Percentiles rank a stretch among this genome's conserved stretches.
phyloP scores from a whole-genome alignment of 2,329 filamentous ascomycete genomes.

The Tolypocladium paradoxum region DNA sequence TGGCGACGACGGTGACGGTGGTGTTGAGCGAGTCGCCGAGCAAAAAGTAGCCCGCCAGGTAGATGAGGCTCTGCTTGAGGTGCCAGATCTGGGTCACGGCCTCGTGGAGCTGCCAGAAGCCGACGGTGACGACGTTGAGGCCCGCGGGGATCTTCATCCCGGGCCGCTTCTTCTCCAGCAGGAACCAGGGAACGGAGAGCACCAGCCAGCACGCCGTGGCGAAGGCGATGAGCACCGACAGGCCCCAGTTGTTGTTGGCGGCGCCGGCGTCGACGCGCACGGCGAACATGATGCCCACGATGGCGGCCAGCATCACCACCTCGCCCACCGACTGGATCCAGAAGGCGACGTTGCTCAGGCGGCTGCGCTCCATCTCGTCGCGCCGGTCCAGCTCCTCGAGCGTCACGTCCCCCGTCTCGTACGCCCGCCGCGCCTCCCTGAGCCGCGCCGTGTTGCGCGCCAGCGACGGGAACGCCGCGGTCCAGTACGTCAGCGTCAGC shows the following conservation, averaged over 20 bases:
- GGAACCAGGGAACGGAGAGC: constrained; percentile 56
- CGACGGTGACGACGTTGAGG: constrained; percentile 42
- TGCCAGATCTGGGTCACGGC: constrained; percentile 51
- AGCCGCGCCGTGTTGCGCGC: constrained; percentile 24
- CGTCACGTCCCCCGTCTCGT: constrained; percentile 34
- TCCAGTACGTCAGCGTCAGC: constrained; percentile 59
- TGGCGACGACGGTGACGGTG: constrained; percentile 56
- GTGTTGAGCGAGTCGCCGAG: constrained; percentile 62
- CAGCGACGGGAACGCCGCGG: constrained; percentile 39
- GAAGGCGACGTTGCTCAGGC: constrained; percentile 53
- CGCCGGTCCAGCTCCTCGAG: constrained; percentile 48
- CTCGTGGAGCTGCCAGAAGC: constrained; percentile 50
- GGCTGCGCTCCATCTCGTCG: constrained; percentile 53
- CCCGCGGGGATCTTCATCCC: constrained; percentile 33
- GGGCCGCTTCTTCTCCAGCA: constrained; percentile 52
- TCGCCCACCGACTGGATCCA: constrained; percentile 53
- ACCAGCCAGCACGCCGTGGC: constrained; percentile 53
- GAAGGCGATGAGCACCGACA: constrained; percentile 55
- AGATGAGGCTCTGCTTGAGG: constrained; percentile 54
- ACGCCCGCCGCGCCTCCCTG: constrained; percentile 19
- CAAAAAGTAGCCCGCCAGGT: constrained; percentile 57
- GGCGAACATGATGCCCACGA: constrained; percentile 53
- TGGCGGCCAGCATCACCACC: constrained; percentile 50
- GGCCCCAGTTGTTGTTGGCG: constrained; percentile 54
- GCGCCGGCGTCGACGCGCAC: constrained; percentile 47